These are phyloP conservation scores for Sequoia sempervirens DNA, from an alignment of 75 land plant genomes.

Conservation along the genomic window DNA sequence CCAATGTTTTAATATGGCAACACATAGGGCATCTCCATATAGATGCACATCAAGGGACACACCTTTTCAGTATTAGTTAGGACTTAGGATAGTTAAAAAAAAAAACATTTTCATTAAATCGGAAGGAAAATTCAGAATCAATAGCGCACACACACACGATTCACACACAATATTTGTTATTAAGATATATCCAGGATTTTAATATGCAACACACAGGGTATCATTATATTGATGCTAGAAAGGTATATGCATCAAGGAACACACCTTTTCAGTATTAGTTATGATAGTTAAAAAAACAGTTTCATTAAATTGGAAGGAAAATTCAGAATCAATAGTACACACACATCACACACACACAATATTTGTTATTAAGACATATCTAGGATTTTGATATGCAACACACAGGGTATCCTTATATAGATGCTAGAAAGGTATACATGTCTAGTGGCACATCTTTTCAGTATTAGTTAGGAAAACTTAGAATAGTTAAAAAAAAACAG, in stretches of 20 bases:
- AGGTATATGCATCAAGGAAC: too few relatives aligned
- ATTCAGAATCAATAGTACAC: background rate
- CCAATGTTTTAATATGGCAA: background rate
- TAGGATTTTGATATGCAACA: too few relatives aligned
- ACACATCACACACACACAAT: too few relatives aligned
- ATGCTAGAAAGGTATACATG: too few relatives aligned
- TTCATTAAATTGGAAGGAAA: background rate
- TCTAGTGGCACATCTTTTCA: too few relatives aligned
- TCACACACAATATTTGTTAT: too few relatives aligned
- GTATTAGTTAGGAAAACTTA: background rate
- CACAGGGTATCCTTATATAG: too few relatives aligned
- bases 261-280: too few relatives aligned
- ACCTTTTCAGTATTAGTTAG: background rate
- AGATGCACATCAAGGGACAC: background rate
- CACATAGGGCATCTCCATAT: background rate
- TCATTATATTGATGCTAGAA: too few relatives aligned
- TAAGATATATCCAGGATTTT: too few relatives aligned
- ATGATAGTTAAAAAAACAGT: background rate
- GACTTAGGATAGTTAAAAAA: background rate
- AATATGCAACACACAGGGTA: too few relatives aligned
- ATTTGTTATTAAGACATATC: too few relatives aligned
- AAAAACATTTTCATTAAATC: background rate
- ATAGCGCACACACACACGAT: background rate
- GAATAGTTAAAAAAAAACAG: background rate
- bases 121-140: background rate